Base-by-base conservation (phyloP, 2,329 filamentous ascomycete genomes). In the Aspergillus neoniger region DNA sequence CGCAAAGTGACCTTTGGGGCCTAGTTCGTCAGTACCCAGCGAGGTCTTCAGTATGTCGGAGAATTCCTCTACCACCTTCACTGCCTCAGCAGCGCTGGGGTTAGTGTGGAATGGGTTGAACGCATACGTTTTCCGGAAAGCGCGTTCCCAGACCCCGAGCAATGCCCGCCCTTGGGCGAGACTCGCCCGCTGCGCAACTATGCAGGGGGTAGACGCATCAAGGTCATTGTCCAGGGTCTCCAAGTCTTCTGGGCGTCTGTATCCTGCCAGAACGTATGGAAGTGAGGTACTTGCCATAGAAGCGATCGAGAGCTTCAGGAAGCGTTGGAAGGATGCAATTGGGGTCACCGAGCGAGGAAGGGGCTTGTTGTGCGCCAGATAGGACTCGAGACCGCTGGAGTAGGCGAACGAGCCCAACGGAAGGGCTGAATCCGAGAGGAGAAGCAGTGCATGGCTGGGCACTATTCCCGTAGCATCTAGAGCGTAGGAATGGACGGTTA, bases 351-450 rank as follows among this genome's bases (percentile, higher is more conserved):
- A 61, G 3, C 66, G 66, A 19, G 76, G 72, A n/a, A 75, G 67
- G 19, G 72, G 67, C 59, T 80, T 81, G 63, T 80, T 75, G 70
- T 88, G 86, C 3, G 84, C 85, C 55, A 88, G 81, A 69, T 85
- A 88, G 19, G 86, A 88, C 72, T 88, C 86, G 17, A 88, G 77
- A 4, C 86, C 86, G 69, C 81, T 85, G 71, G 83, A 86, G 76
- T 88, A 88, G 64, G 86, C 86, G 70, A 88, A 88, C 1, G 86
- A 87, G 49, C 86, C 86, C 2, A 88, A 76, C 1, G 86, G 86
- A 1, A 88, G 80, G 17, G 86, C 86, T 19, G 86, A 88, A 74
- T 88, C 86, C 55, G 86, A 83, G 28, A 88, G 81, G 15, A 88
- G 79, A 48, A 88, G 81, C 10, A 88, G 80, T 25, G 83, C 78